Conservation (phyloP, 2,329 filamentous ascomycete genomes). For the Nemania abortiva region DNA sequence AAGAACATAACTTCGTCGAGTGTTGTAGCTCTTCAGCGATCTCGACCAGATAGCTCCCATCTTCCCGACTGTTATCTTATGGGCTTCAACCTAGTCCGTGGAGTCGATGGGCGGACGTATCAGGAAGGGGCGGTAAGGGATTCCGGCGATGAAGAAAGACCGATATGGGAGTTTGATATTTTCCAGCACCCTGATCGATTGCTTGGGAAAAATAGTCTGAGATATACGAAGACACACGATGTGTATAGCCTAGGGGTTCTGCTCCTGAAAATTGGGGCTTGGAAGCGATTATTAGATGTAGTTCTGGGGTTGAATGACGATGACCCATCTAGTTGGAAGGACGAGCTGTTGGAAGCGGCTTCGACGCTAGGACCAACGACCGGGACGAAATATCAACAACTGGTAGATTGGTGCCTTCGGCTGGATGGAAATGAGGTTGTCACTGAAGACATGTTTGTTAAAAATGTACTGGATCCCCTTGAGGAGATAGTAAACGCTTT, state of each 20-base stretch:
- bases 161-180: neutral
- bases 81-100: neutral
- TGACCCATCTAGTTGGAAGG: neutral
- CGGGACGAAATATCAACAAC: neutral
- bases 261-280: neutral
- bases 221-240: neutral
- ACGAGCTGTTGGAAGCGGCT: neutral
- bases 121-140: neutral
- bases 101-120: neutral
- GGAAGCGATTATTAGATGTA: neutral
- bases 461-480: neutral
- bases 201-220: neutral
- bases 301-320: neutral
- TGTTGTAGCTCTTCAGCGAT: neutral
- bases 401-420: neutral
- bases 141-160: neutral
- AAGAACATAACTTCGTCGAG: neutral
- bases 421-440: neutral
- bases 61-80: neutral
- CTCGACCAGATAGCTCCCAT: neutral
- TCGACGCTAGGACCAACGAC: neutral
- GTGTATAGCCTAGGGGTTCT: neutral
- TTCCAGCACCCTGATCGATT: neutral
- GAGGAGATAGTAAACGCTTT: slow-evolving; percentile 1
- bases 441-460: neutral